These are phyloP conservation scores for Kodamaea sagamina DNA, from an alignment of 805 yeast species.

Conservation along the genomic window DNA sequence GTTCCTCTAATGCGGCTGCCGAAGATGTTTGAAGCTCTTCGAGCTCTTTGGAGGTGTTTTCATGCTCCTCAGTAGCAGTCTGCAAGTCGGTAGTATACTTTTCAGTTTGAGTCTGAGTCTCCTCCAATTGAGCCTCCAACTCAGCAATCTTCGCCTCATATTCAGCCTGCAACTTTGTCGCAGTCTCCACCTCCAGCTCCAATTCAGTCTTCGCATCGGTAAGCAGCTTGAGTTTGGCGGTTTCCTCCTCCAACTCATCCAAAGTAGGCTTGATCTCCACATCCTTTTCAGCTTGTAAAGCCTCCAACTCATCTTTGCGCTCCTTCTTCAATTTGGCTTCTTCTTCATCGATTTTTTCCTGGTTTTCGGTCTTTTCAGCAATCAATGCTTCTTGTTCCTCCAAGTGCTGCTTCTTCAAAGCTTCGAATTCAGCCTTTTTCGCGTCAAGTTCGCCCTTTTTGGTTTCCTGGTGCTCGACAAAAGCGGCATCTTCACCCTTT, in stretches of 20 bases:
- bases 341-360: constrained; percentile 44
- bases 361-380: constrained; percentile 49
- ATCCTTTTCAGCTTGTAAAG: constrained; percentile 54
- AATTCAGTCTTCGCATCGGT: constrained; percentile 50
- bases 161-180: constrained; percentile 48
- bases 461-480: constrained; percentile 29
- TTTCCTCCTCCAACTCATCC: constrained; percentile 53
- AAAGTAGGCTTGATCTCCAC: constrained; percentile 55
- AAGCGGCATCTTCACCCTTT: constrained; percentile 31
- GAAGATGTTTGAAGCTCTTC: constrained; percentile 33
- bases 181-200: constrained; percentile 44
- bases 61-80: constrained; percentile 38
- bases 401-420: constrained; percentile 41
- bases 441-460: constrained; percentile 33
- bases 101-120: constrained; percentile 40
- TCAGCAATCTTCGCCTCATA: constrained; percentile 46
- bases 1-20: constrained; percentile 27
- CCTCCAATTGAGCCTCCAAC: constrained; percentile 45
- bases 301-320: constrained; percentile 48
- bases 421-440: constrained; percentile 32
- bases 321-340: constrained; percentile 47
- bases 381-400: constrained; percentile 43
- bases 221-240: constrained; percentile 50
- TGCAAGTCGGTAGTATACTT: constrained; percentile 34
- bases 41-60: constrained; percentile 40